Base-by-base conservation (phyloP, 2,329 filamentous ascomycete genomes). In the Helotiales sp. region DNA sequence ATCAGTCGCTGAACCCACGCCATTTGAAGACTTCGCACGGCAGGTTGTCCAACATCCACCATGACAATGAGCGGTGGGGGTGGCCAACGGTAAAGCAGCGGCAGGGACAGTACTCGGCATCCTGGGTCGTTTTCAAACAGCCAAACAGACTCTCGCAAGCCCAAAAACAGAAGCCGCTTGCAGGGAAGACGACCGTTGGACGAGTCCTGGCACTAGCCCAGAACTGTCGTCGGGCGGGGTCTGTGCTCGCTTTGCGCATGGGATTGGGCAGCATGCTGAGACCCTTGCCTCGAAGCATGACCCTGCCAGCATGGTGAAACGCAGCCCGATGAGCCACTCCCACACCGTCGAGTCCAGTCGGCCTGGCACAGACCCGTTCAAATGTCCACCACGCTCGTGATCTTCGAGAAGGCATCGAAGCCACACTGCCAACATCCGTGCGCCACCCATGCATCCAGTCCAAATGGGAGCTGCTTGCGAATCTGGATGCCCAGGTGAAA, bases 381-480 rank as follows among this genome's bases (percentile, higher is more conserved):
- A 25, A 19, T 4, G 40, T 24, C 36, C 48, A 24, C 47, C 29
- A 31, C 6, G 24, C 52, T 55, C 54, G 50, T 60, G 44, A 63
- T 63, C 58, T 69, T 68, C 67, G 65, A 62, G 67, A 70, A 70
- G 61, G 44, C 57, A 57, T 66, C 60, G 63, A 68, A 70, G 67
- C 61, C 58, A 59, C 59, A 56, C 55, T 53, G 47, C 54, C 47
- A 15, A 19, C 53, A 48, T 30, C 44, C 55, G 13, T 44, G 54
- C 53, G 15, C 30, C 36, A 46, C 40, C 52, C 60, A 36, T 50
- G 44, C 50, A 25, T 17, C 46, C 49, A 47, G 33, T 53, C 63
- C 54, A 57, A 67, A 61, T 44, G 46, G 61, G 63, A 52, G 58
- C 57, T 57, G 55, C 61, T 68, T 68, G 66, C 67, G 60, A 68